Base-by-base conservation (phyloP, 495 filamentous ascomycete species). In the Podospora didyma region DNA sequence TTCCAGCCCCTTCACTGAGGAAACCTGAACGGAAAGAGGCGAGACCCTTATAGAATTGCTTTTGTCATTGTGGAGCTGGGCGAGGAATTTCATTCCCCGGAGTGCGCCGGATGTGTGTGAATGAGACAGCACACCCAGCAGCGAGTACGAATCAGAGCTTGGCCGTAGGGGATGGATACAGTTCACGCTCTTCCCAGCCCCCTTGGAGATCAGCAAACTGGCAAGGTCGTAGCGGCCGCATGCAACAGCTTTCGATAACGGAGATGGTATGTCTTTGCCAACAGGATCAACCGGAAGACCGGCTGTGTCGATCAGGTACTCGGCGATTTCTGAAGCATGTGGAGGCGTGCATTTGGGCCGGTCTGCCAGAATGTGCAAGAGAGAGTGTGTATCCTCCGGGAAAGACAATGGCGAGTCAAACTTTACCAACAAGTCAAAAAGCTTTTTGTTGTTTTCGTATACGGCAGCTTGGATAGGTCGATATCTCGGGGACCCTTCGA, bases 381-480 rank as follows among this genome's bases (percentile, higher is more conserved):
- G 9, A 23, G 57, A 52, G 16, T 42, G 23, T 16, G 28, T 20
- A 23, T 21, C 10, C 20, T 53, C 49, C 1, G 45, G 21, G 45
- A 39, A 22, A 14, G 26, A 28, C 17, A 45, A 2, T 2, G 46
- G 46, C 14, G 26, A 17, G 0, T 41, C 37, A 9, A 24, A 19
- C 12, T 24, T 31, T 2, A 54, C 14, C 7, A 59, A 46, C 2
- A 50, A 14, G 3, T 50, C 11, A 20, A 59, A 59, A 19, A 59
- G 35, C 1, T 42, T 14, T 14, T 5, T 17, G n/a, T 1, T 7
- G n/a, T 42, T 42, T 14, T 42, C 7, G 39, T 2, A 12, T 26
- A 59, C 46, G 14, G 57, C 45, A 9, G 23, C 22, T 3, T 11
- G 16, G 17, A 59, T 26, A 4, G 57, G 57, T 9, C 47, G 51